Base-by-base conservation (phyloP, 2,329 filamentous ascomycete genomes). In the Aspergillus intermedius region DNA sequence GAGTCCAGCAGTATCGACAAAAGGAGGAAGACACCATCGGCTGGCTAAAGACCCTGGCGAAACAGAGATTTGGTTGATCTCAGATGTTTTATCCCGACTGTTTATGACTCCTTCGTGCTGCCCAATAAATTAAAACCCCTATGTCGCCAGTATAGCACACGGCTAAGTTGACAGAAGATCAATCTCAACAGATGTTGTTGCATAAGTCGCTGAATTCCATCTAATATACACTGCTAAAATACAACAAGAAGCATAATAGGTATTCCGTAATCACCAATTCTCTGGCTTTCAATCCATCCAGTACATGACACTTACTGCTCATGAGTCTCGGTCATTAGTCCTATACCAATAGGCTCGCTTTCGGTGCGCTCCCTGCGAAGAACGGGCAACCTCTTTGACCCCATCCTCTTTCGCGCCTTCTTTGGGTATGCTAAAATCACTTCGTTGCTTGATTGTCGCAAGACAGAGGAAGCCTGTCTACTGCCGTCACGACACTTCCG, bases 1-100 rank as follows among this genome's bases (percentile, higher is more conserved):
- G 83, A 58, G 63, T 91, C 45, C 75, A 77, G 58, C 82, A 79
- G 55, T 84, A 88, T 67, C 77, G 80, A 60, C 80, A 81, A 60
- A 87, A 89, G 67, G 91, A 97, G 70, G 84, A 90, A 54, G 82
- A 82, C 62, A 95, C 89, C 1, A 88, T 96, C 76, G 81, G 81
- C 44, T 90, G 88, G 77, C 62, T 97, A 61, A 85, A 78, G 69
- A 81, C 83, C 59, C 70, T 97, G 70, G 91, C 90, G 13, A 85
- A 79, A 70, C 81, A 88, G 71, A 78, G 87, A 54, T 95, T 88
- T 76, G 88, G 88, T 22, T 82, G 54, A 65, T 9, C 34, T 37
- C 34, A 37, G 8, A 37, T n/a, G 10, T 21, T 10, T 19, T 7
- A 17, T 40, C 9, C 19, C 37, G 15, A 22, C 13, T 3, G 17